Evolutionary conservation across 2,329 filamentous ascomycete species (phyloP).

Genomic region (Fusarium mexicanum): DNA sequence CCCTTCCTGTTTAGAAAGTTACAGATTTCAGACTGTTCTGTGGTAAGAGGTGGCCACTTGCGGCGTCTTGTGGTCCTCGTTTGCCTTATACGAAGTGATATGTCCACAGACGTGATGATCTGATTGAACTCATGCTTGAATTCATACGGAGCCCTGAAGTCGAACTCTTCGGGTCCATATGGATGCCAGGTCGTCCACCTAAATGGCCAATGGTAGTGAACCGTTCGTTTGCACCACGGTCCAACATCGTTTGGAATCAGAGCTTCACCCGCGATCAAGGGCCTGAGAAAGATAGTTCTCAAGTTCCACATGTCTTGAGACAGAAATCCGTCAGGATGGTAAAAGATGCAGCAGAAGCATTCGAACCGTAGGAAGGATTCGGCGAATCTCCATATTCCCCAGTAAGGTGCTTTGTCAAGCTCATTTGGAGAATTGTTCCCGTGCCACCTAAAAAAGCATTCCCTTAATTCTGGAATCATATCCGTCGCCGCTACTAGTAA

Average conservation of each 20-base stretch:
- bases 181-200: not conserved
- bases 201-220: not conserved
- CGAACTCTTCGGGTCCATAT: accelerated
- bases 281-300: not conserved
- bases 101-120: not conserved
- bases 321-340: not conserved
- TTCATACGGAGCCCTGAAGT: not conserved
- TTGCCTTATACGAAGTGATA: accelerated
- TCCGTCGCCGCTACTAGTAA: accelerated
- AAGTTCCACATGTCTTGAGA: not conserved
- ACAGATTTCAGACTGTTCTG: not conserved
- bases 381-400: not conserved
- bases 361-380: not conserved
- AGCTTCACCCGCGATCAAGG: not conserved
- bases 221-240: accelerated
- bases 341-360: not conserved
- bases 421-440: accelerated
- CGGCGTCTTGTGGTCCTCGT: not conserved
- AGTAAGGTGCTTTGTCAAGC: not conserved
- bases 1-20: accelerated
- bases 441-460: not conserved
- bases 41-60: not conserved
- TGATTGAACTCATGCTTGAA: accelerated
- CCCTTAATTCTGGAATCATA: not conserved
- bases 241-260: accelerated